Evolutionary conservation across 2,329 filamentous ascomycete species (phyloP).

Genomic region (Colletotrichum ledebouriae): DNA sequence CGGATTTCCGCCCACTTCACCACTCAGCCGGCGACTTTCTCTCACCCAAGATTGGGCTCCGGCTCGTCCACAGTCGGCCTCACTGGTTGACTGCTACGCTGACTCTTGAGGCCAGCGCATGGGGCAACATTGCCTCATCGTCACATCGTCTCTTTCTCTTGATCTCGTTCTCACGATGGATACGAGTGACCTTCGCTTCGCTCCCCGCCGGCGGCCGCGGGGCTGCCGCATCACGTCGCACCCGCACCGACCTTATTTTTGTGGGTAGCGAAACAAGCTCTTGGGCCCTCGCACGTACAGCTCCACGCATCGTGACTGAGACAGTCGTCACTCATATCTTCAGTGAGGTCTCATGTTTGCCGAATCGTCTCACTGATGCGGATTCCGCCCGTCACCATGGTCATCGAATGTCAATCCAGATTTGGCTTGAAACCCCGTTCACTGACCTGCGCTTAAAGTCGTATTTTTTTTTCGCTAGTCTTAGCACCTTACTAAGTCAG

Average conservation of each 20-base stretch:
- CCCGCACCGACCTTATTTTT: constrained; percentile 1
- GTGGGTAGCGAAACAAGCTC: constrained; percentile 23
- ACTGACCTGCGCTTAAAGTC: too few relatives aligned
- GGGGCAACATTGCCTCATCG: constrained; percentile 19
- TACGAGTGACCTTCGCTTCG: constrained; percentile 15
- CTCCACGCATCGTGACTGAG: background rate
- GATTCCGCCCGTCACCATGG: background rate
- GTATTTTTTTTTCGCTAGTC: too few relatives aligned
- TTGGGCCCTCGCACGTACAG: background rate
- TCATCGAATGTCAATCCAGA: background rate
- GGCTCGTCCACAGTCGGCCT: background rate
- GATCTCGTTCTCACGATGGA: constrained; percentile 26
- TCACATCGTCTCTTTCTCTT: constrained; percentile 25
- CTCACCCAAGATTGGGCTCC: rapidly evolving
- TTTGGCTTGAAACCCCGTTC: too few relatives aligned
- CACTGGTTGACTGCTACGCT: constrained; percentile 3
- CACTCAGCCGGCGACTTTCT: background rate
- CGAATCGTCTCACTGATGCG: background rate
- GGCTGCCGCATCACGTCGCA: constrained; percentile 9
- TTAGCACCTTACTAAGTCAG: too few relatives aligned
- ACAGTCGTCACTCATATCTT: background rate
- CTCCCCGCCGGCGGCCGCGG: constrained; percentile 1
- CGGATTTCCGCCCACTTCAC: constrained; percentile 10
- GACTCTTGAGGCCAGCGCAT: constrained; percentile 16
- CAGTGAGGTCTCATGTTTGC: background rate